phyloP scores from a whole-genome alignment of 78 protist species.

The Dictyostelium discoideum region DNA sequence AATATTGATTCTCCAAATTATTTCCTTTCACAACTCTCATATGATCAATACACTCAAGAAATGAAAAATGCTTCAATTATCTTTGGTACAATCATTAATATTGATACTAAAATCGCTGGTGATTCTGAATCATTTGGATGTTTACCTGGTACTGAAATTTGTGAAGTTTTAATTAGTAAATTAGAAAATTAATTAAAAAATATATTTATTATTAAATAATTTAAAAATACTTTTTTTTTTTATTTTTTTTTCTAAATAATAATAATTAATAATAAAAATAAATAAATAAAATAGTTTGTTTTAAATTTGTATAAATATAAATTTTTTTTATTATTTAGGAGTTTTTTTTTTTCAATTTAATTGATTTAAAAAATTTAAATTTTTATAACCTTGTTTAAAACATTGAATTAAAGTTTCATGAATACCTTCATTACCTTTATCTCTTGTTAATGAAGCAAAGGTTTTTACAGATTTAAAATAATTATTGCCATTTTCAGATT shows the following conservation, averaged over 20 bases:
- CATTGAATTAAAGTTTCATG: not conserved
- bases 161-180: constrained; percentile 4
- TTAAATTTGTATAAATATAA: not conserved
- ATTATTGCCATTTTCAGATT: not conserved
- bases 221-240: not conserved
- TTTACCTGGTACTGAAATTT: constrained; percentile 19
- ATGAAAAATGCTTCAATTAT: not conserved
- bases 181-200: not conserved
- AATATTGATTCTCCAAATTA: constrained; percentile 46
- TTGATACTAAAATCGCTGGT: constrained; percentile 2
- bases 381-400: constrained; percentile 7
- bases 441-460: not conserved
- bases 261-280: not conserved
- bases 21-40: constrained; percentile 24
- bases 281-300: not conserved
- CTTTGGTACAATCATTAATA: constrained; percentile 1
- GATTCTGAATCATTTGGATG: not conserved
- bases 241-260: not conserved
- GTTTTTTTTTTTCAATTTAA: not conserved
- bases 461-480: not conserved
- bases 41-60: constrained; percentile 11
- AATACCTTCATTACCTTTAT: not conserved
- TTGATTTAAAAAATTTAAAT: not conserved
- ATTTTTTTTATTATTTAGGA: not conserved
- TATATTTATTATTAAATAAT: not conserved